Evolutionary conservation across 345 rosid species (phyloP).

Genomic region (Sonneratia caseolaris): DNA sequence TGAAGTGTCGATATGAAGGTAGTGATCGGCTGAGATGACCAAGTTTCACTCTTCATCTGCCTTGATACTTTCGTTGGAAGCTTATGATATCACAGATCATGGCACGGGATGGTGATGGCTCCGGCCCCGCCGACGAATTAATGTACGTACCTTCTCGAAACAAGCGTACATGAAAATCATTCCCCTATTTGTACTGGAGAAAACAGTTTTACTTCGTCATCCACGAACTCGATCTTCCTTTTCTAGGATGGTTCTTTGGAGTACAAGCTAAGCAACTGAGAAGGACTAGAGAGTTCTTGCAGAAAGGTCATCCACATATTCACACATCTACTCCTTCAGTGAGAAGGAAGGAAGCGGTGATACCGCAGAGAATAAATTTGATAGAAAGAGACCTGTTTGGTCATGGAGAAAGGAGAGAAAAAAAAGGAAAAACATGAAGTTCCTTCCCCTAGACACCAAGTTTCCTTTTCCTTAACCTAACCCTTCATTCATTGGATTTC

Average conservation of each 20-base stretch:
- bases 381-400: neutral
- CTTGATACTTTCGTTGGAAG: too few relatives aligned
- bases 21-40: too few relatives aligned
- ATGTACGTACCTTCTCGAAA: too few relatives aligned
- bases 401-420: too few relatives aligned
- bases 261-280: constrained; percentile 49
- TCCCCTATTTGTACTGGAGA: too few relatives aligned
- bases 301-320: neutral
- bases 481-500: constrained; percentile 29
- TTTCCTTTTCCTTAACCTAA: constrained; percentile 39
- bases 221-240: neutral
- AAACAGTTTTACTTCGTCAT: neutral
- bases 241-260: constrained; percentile 18
- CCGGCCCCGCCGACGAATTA: neutral
- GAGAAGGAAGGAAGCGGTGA: constrained; percentile 25
- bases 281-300: constrained; percentile 3
- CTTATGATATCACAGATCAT: too few relatives aligned
- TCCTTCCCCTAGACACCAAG: constrained; percentile 8
- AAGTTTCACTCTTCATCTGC: too few relatives aligned
- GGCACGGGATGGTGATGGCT: neutral
- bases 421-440: neutral
- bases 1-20: too few relatives aligned
- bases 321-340: constrained; percentile 24
- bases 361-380: neutral
- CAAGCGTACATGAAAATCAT: neutral